Evolutionary conservation across 208 protist genomes (phyloP), one percentile per base, ranked within the genome.

Genomic region (Pavlovales sp.): DNA sequence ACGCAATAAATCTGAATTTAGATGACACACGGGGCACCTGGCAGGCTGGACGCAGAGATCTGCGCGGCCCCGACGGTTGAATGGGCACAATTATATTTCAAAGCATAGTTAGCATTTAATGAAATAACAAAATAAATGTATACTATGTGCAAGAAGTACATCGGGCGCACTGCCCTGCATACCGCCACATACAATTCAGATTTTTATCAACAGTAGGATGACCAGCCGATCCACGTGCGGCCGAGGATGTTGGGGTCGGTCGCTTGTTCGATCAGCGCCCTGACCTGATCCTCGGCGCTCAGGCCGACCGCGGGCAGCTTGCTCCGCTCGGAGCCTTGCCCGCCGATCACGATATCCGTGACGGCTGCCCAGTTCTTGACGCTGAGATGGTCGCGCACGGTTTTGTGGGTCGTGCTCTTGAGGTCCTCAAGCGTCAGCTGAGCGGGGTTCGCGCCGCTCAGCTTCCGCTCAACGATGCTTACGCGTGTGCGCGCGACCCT

Each of bases 241-340:
- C 76, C 86, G 20, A 89, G 86, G 20, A 89, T 75, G 76, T 82
- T 71, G 0, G 86, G 86, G 36, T 89, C 86, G 28, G 86, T 89
- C 34, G 86, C 86, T 22, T 77, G 86, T 36, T 89, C 86, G 44
- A 89, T 67, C 0, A 89, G 47, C 36, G n/a, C 40, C 20, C 47
- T 42, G 4, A 89, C 76, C 76, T 89, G 86, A 36, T 82, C 36
- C 32, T 71, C 76, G 20, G 26, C 57, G 8, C 30, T 77, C 42
- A 79, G 83, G 0, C 77, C 36, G 40, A 0, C 30, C 41, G 14
- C 42, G 42, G 18, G 18, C 5, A 47, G 7, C 41, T 5, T 14
- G 42, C 42, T 40, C 41, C 79, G 79, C 42, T 30, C 11, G n/a
- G 32, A 20, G n/a, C 30, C 79, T 0, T 5, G 30, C 79, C 42